Evolutionary conservation across 352 stramenopile genomes (phyloP).

Genomic region (Globisporangium apiculatum): DNA sequence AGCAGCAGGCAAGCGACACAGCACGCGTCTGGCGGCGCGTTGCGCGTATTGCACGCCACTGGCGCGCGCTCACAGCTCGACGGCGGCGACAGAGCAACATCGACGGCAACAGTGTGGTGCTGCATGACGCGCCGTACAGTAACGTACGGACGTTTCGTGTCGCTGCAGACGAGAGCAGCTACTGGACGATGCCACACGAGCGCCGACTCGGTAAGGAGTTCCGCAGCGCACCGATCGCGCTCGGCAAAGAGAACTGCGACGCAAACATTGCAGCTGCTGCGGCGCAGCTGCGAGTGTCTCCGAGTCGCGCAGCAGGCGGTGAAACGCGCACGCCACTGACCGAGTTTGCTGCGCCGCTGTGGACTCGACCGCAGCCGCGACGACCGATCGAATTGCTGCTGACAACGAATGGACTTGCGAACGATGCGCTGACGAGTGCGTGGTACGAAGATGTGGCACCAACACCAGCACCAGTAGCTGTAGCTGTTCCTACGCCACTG

Average conservation of each 20-base stretch:
- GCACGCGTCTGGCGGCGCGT: conserved; percentile 13
- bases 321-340: conserved; percentile 8
- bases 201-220: not conserved
- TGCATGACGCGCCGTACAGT: too few species aligned
- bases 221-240: not conserved
- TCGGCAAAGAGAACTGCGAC: not conserved
- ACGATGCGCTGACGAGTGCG: too few species aligned
- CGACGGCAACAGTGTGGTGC: not conserved
- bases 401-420: too few species aligned
- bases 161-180: not conserved
- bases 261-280: too few species aligned
- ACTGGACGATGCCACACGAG: not conserved
- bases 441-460: too few species aligned
- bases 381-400: conserved; percentile 26
- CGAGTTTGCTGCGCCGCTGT: conserved; percentile 27
- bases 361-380: conserved; percentile 26
- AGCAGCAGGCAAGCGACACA: conserved; percentile 6
- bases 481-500: too few species aligned
- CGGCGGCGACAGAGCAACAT: not conserved
- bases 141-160: too few species aligned
- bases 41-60: conserved; percentile 15
- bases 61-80: conserved; percentile 7
- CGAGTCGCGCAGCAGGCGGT: too few species aligned
- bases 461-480: too few species aligned
- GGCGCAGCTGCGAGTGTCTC: not conserved